These are phyloP conservation scores for Amyloporia xantha DNA, from an alignment of 768 basidiomycete species.

Conservation along the genomic window DNA sequence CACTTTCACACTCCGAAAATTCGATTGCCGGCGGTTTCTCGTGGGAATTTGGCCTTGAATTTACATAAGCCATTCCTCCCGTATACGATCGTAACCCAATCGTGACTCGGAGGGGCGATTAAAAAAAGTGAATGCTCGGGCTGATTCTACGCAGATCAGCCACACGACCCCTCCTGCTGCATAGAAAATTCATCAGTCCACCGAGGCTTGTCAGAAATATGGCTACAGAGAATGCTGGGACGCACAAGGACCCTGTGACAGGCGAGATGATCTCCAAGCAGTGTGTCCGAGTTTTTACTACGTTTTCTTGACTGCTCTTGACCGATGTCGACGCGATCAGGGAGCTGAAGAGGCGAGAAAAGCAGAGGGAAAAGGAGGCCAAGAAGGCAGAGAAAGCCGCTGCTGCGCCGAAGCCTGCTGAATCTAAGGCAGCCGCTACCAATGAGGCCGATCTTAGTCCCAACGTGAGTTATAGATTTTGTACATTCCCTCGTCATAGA, in stretches of 20 bases:
- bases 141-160: conserved; percentile 18
- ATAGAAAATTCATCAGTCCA: conserved; percentile 5
- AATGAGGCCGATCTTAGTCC: conserved; percentile 86
- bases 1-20: conserved; percentile 1
- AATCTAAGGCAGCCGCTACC: conserved; percentile 30
- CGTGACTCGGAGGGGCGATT: conserved; percentile 4
- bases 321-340: conserved; percentile 38
- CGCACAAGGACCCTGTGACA: conserved; percentile 77
- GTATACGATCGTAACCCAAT: conserved; percentile 1
- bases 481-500: neutral
- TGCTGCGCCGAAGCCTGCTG: conserved; percentile 36
- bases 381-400: conserved; percentile 75
- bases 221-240: conserved; percentile 31
- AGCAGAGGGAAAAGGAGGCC: conserved; percentile 65
- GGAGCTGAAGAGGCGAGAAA: conserved; percentile 90
- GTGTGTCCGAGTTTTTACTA: conserved; percentile 40
- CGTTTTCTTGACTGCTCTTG: conserved; percentile 16
- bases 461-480: conserved; percentile 52
- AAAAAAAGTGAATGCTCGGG: conserved; percentile 24
- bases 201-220: conserved; percentile 22
- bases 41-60: too few species aligned
- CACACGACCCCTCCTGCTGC: conserved; percentile 5
- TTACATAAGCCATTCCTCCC: too few species aligned
- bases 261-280: conserved; percentile 97
- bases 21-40: neutral